Conservation (phyloP, 129 eudicot genomes). For the Silybum marianum region DNA sequence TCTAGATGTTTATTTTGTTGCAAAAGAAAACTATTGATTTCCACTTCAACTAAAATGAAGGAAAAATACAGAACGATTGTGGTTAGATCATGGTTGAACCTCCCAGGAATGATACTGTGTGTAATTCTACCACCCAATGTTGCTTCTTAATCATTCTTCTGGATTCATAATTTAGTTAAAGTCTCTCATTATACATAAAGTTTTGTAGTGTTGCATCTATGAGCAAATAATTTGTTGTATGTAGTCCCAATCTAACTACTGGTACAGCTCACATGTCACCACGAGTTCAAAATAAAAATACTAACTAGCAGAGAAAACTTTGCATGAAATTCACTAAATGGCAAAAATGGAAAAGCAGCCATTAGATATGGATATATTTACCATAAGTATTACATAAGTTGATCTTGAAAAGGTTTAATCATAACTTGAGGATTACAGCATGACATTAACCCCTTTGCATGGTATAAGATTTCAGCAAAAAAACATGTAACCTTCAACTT, state of each 20-base stretch:
- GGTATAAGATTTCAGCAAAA: not conserved
- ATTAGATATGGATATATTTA: constrained; percentile 10
- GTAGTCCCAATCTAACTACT: not conserved
- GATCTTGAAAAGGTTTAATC: not conserved
- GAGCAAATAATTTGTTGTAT: not conserved
- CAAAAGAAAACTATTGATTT: not conserved
- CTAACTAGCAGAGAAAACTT: constrained; percentile 5
- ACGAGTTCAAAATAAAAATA: constrained; percentile 15
- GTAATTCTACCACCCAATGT: not conserved
- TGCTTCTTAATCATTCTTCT: not conserved
- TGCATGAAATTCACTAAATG: constrained; percentile 13
- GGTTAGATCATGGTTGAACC: not conserved
- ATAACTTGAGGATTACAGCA: not conserved
- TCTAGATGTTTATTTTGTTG: not conserved
- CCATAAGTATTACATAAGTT: constrained; percentile 4
- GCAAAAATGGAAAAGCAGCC: not conserved
- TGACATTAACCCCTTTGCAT: not conserved
- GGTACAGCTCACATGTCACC: not conserved
- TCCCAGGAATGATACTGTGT: not conserved
- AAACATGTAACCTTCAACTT: not conserved
- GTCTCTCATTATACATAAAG: not conserved
- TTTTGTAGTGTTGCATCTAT: not conserved
- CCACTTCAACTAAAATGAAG: not conserved
- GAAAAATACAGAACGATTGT: not conserved
- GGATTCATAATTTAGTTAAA: too few species aligned